phyloP scores from a whole-genome alignment of 768 basidiomycete genomes.

The Lentinula raphanica region DNA sequence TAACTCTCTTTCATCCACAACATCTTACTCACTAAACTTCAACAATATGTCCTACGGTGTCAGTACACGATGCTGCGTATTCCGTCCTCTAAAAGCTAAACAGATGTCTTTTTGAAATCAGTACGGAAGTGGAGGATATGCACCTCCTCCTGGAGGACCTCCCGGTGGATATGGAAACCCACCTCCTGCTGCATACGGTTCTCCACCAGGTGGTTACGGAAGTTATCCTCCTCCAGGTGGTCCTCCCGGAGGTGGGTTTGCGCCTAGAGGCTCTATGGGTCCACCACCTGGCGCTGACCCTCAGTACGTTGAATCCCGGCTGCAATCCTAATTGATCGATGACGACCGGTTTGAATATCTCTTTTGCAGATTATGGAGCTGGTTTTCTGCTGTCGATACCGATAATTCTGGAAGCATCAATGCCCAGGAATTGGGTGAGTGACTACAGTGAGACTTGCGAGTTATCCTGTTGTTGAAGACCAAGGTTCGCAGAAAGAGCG shows the following conservation, averaged over 20 bases:
- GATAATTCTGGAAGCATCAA: slow-evolving; percentile 67
- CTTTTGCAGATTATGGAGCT: slow-evolving; percentile 56
- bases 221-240: slow-evolving; percentile 13
- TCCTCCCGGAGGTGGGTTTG: slow-evolving; percentile 28
- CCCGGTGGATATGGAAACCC: slow-evolving; percentile 14
- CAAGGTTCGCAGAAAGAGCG: slow-evolving; percentile 32
- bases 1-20: slow-evolving; percentile 11
- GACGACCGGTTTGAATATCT: slow-evolving; percentile 1
- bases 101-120: background rate
- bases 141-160: slow-evolving; percentile 14
- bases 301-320: slow-evolving; percentile 47
- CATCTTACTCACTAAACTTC: no score
- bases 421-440: slow-evolving; percentile 63
- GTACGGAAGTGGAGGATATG: slow-evolving; percentile 14
- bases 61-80: background rate
- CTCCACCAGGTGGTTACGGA: slow-evolving; percentile 20
- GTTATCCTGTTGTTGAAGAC: background rate
- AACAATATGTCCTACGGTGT: slow-evolving; percentile 38
- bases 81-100: no score
- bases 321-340: background rate
- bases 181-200: slow-evolving; percentile 18
- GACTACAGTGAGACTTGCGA: background rate
- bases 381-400: slow-evolving; percentile 67
- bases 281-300: slow-evolving; percentile 70
- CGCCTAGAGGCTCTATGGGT: slow-evolving; percentile 22